Conservation (phyloP, 2,329 filamentous ascomycete genomes). For the Corynespora cassiicola region DNA sequence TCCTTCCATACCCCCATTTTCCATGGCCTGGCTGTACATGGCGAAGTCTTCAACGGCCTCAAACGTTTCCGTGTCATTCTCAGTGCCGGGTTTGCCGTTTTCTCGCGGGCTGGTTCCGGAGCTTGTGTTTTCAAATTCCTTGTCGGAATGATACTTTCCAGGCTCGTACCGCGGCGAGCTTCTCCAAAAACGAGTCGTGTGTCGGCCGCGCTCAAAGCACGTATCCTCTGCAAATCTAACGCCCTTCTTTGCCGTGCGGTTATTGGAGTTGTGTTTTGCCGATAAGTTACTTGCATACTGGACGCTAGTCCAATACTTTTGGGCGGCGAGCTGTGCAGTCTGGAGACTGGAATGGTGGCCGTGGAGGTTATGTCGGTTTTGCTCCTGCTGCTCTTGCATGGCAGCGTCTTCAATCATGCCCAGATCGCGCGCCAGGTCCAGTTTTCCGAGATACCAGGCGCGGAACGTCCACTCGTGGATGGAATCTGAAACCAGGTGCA, state of each 20-base stretch:
- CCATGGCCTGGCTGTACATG: slow-evolving; percentile 2
- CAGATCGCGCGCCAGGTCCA: slow-evolving; percentile 26
- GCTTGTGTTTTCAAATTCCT: not conserved
- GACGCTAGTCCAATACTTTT: slow-evolving; percentile 29
- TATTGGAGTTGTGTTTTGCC: slow-evolving; percentile 8
- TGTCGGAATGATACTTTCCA: slow-evolving; percentile 25
- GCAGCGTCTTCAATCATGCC: slow-evolving; percentile 26
- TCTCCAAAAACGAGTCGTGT: slow-evolving; percentile 30
- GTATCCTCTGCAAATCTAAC: slow-evolving; percentile 30
- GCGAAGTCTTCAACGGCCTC: slow-evolving; percentile 1
- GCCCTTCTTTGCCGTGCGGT: slow-evolving; percentile 5
- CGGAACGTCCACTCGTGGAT: slow-evolving; percentile 22
- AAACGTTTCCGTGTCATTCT: slow-evolving; percentile 25
- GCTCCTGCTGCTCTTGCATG: slow-evolving; percentile 25
- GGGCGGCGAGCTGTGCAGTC: slow-evolving; percentile 30
- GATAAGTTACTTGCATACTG: not conserved
- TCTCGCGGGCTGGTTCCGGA: slow-evolving; percentile 2
- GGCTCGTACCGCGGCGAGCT: slow-evolving; percentile 36
- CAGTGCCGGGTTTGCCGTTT: slow-evolving; percentile 15
- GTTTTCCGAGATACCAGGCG: slow-evolving; percentile 31
- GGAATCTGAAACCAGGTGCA: slow-evolving; percentile 16
- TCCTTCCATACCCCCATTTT: slow-evolving; percentile 14
- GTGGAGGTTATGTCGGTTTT: slow-evolving; percentile 14
- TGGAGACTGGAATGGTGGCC: slow-evolving; percentile 18
- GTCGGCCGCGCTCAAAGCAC: slow-evolving; percentile 25